Evolutionary conservation across 2,329 filamentous ascomycete genomes (phyloP).

Genomic region (Dothistroma pini): DNA sequence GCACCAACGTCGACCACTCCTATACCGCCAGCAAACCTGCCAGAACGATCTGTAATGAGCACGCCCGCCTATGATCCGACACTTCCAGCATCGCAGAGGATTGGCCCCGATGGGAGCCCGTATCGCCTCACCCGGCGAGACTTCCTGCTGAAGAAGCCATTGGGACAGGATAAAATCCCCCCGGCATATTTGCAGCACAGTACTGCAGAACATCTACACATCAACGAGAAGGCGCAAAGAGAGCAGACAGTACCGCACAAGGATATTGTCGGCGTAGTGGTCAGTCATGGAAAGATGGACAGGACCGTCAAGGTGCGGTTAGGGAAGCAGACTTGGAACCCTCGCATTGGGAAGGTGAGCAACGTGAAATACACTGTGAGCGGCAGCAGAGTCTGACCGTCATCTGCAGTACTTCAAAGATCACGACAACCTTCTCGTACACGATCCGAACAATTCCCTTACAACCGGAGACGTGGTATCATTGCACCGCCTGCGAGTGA

Average conservation of each 20-base stretch:
- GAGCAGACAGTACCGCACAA: conserved; percentile 24
- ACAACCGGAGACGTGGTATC: conserved; percentile 71
- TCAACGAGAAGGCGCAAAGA: conserved; percentile 27
- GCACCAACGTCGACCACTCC: conserved; percentile 10
- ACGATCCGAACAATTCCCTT: conserved; percentile 72
- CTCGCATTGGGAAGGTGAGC: conserved; percentile 65
- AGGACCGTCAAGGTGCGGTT: conserved; percentile 77
- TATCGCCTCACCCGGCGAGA: conserved; percentile 22
- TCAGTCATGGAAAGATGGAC: conserved; percentile 72
- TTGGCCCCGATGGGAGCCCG: conserved; percentile 11
- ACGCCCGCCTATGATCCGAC: conserved; percentile 21
- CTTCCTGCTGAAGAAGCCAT: conserved; percentile 22
- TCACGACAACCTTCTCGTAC: conserved; percentile 65
- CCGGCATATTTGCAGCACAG: conserved; percentile 24
- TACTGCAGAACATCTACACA: conserved; percentile 20
- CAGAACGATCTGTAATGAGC: not conserved
- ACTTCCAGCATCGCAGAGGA: conserved; percentile 17
- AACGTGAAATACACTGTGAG: not conserved
- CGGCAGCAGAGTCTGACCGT: not conserved
- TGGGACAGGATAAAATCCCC: conserved; percentile 14
- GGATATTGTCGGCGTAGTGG: conserved; percentile 59
- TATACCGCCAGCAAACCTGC: conserved; percentile 6
- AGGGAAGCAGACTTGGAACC: conserved; percentile 68
- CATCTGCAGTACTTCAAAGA: conserved; percentile 58
- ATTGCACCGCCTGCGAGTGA: conserved; percentile 66